Percentiles rank a stretch among this genome's conserved stretches.
Conservation (phyloP, 2,329 filamentous ascomycete genomes). For the Biscogniauxia sp. region DNA sequence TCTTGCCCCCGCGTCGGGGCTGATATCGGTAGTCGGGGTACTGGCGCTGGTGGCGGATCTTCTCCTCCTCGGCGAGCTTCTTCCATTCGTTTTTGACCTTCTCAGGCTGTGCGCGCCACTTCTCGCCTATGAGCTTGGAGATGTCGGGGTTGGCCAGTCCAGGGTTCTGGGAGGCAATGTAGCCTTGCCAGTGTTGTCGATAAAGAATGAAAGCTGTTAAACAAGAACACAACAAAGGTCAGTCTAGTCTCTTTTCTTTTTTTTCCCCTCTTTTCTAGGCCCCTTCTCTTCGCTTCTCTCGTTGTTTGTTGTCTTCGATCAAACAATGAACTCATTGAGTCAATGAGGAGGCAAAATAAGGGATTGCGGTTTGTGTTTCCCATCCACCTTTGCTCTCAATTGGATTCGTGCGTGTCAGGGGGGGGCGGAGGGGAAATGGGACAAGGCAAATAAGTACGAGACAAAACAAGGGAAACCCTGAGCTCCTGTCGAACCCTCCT, state of each 20-base stretch:
- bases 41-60: constrained; percentile 80
- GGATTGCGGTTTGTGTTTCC: background rate
- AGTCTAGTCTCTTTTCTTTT: constrained; percentile 14
- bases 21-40: constrained; percentile 96
- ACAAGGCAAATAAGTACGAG: constrained; percentile 15
- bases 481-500: constrained; percentile 19
- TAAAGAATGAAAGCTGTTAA: constrained; percentile 90
- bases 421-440: constrained; percentile 15
- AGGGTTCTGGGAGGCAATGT: constrained; percentile 79
- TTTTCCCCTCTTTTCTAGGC: constrained; percentile 7
- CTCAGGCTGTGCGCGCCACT: constrained; percentile 78
- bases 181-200: constrained; percentile 85
- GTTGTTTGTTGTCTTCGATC: constrained; percentile 15
- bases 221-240: constrained; percentile 18
- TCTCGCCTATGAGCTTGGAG: constrained; percentile 92
- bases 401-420: constrained; percentile 5
- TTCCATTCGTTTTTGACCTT: constrained; percentile 85
- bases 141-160: constrained; percentile 92
- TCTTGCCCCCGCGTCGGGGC: constrained; percentile 63
- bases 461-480: constrained; percentile 5
- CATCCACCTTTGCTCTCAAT: background rate
- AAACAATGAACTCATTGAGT: background rate
- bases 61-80: constrained; percentile 86
- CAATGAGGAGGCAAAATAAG: background rate
- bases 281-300: background rate